Evolutionary conservation across 2,329 filamentous ascomycete species (phyloP), one percentile per base, ranked within the genome.

Genomic region (Pseudogymnoascus sp.): DNA sequence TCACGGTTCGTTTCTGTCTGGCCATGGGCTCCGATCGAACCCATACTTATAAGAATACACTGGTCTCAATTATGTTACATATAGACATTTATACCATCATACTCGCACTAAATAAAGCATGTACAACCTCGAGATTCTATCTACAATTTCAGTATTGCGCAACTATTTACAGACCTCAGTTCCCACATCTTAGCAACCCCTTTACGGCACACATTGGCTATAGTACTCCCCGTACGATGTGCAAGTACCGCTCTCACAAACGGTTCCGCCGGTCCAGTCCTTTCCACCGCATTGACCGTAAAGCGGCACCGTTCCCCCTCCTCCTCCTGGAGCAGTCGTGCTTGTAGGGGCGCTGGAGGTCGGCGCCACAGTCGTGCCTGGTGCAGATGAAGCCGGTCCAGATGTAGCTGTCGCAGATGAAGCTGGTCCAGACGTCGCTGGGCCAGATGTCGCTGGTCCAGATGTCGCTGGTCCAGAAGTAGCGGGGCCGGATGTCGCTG

Each of bases 291-390:
- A 54, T 32, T 54, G 43, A 18, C 43, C 43, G 18, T 54, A 54
- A n/a, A 54, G 25, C 25, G 43, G 43, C 43, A 54, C 43, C n/a
- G 43, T 54, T 12, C 25, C 25, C 6, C 41, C 41, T 28, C 22
- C 41, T 6, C 25, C n/a, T 7, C 20, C 25, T 9, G 43, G 16
- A 7, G 43, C 30, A 9, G 8, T 54, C 28, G 43, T 3, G 28
- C 43, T 25, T 25, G 22, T 32, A 12, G 43, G 43, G 2, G 25
- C 43, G 11, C 37, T 50, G 5, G 50, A 50, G 30, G 43, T 54
- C n/a, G 43, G 25, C 6, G 28, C 22, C 4, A 32, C 43, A 32
- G 63, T 62, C 6, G 62, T 61, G 4, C 54, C 60, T 11, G 61
- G 58, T 5, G 50, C 57, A 1, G 64, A 63, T 6, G 43, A 32